Evolutionary conservation across 306 rosid species (phyloP), one percentile per base, ranked within the genome.

Genomic region (Luffa aegyptiaca): DNA sequence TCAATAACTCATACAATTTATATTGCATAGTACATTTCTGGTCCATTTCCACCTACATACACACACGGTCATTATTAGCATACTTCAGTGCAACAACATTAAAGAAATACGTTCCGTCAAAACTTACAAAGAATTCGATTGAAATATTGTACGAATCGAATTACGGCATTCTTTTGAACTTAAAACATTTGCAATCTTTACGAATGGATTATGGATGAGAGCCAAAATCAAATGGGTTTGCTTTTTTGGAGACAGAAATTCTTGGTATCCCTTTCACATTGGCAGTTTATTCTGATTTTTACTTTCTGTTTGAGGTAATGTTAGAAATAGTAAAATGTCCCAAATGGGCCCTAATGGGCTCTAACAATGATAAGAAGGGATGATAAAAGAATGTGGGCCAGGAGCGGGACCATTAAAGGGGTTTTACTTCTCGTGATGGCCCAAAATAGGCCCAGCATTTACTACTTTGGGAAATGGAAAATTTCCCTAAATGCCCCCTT

Each of bases 391-490:
- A 26, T 14, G 76, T 70, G 77, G 77, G 41, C 77, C 59, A 48
- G 41, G 16, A 42, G 5, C 14, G 75, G 75, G 75, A 41, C 75
- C 75, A 17, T 41, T 18, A 5, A 6, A 36, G 41, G 46, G 46
- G 21, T 14, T 68, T 68, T 42, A 20, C 73, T 10, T 41, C 52
- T 69, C 48, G 20, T 68, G 16, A 42, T 42, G 59, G 77, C 57
- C 77, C 77, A 72, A 46, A 12, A 26, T 72, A 59, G 59, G 44
- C 77, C 77, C 77, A 72, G 42, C 59, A 48, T 46, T 48, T 71
- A 71, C 55, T 44, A 9, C 10, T n/a, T 70, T 11, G 5, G 39
- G 20, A 21, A 5, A 11, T 44, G 56, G n/a, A 8, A 46, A 44
- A 11, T 45, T 66, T 49, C 51, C 56, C 4, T 0, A 21, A 46